Base-by-base conservation (phyloP, 805 yeast genomes). In the Monosporozyma siamensis region DNA sequence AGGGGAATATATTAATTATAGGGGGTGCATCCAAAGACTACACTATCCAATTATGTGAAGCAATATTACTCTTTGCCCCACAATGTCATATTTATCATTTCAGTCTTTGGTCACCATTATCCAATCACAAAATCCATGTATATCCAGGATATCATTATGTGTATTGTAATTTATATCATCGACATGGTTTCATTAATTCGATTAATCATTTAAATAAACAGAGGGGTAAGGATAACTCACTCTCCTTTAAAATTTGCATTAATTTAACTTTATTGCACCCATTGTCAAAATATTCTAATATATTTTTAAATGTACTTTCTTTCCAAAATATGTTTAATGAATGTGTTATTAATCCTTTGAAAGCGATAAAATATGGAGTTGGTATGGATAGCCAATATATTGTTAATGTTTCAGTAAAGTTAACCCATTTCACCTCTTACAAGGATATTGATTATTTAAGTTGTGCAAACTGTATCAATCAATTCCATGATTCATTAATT, bases 401-500 rank as follows among this genome's bases (percentile, higher is more conserved):
- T 18, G 18, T 32, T 17, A 32, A 32, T 32, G 11, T 18, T 4
- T 32, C 35, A 4, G 6, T 18, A 2, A 6, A 12, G 7, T 32
- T 10, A 3, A 10, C 21, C 4, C 2, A 8, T 18, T 18, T 17
- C 18, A 5, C 8, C 9, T 32, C 23, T 15, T 32, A 32, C n/a
- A 8, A 10, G 14, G n/a, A 32, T 18, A 32, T 32, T 18, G 35
- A 32, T 18, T 18, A 18, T 10, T 18, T 32, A 6, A 10, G 12
- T 12, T 32, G 51, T 29, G n/a, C 14, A 6, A 32, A 18, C 10
- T 9, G 23, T 17, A 32, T 32, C 7, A 32, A 18, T 18, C 61
- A 56, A 34, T 50, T 53, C 34, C 58, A 55, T 40, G 60, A 58
- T 41, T 49, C 55, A 1, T 36, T 58, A 8, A 42, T 47, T 4